Conservation (phyloP, 2,329 filamentous ascomycete genomes). For the Penicillium sp. region DNA sequence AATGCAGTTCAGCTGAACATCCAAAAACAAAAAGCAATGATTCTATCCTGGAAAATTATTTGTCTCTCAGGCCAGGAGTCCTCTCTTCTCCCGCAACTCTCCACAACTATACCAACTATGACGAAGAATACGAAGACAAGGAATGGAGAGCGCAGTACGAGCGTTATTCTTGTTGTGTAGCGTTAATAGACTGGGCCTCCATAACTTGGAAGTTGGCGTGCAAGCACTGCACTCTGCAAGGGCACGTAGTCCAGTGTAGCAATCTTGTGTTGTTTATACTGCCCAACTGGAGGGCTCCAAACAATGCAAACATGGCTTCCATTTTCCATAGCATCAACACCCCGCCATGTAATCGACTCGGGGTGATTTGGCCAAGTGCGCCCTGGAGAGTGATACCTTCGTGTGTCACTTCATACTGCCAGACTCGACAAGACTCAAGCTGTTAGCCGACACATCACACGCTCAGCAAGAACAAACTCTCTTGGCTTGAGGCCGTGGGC, state of each 20-base stretch:
- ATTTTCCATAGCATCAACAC: background rate
- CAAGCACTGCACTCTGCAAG: too few relatives aligned
- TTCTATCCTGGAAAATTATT: background rate
- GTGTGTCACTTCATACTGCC: background rate
- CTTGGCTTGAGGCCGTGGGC: background rate
- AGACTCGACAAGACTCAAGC: background rate
- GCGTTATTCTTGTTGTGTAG: background rate
- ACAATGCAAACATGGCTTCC: background rate
- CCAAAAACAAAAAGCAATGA: background rate
- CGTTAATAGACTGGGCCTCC: background rate
- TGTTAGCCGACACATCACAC: too few relatives aligned
- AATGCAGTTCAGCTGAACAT: background rate
- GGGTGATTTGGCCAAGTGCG: constrained; percentile 1
- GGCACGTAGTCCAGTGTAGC: too few relatives aligned
- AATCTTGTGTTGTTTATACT: too few relatives aligned
- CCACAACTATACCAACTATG: constrained; percentile 7
- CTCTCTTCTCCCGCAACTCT: background rate
- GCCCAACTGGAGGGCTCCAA: too few relatives aligned
- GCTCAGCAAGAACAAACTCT: background rate
- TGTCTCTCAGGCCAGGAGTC: background rate
- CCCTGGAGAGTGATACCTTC: background rate
- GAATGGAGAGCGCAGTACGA: background rate
- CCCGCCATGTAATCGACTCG: background rate
- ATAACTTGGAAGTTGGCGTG: too few relatives aligned
- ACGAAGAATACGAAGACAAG: background rate